Evolutionary conservation across 2,329 filamentous ascomycete species (phyloP).

Genomic region (Colletotrichum tabaci): DNA sequence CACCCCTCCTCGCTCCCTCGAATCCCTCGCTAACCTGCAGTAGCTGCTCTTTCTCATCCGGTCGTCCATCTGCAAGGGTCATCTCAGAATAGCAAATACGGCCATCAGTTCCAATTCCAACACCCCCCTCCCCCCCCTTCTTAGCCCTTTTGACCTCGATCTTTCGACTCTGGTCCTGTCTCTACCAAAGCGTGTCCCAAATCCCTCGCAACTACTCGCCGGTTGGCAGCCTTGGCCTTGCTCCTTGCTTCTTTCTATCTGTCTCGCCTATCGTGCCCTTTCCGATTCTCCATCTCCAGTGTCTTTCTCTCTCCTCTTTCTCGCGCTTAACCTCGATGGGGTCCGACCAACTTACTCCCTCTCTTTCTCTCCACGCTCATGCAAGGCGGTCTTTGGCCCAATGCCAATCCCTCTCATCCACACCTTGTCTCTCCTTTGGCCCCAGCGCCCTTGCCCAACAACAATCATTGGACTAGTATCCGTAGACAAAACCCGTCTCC

Average conservation of each 20-base stretch:
- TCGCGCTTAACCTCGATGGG: too few relatives aligned
- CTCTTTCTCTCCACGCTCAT: slow-evolving; percentile 22
- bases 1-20: slow-evolving; percentile 12
- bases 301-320: slow-evolving; percentile 11
- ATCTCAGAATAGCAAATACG: slow-evolving; percentile 11
- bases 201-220: not conserved
- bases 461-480: slow-evolving; percentile 4
- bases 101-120: slow-evolving; percentile 7
- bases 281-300: slow-evolving; percentile 19
- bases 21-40: slow-evolving; percentile 27
- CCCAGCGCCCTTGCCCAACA: slow-evolving; percentile 23
- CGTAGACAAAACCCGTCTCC: slow-evolving; percentile 23
- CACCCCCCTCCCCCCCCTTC: slow-evolving; percentile 6
- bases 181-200: not conserved
- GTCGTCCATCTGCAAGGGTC: slow-evolving; percentile 36
- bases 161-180: not conserved
- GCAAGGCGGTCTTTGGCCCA: slow-evolving; percentile 25
- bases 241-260: slow-evolving; percentile 35
- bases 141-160: slow-evolving; percentile 3
- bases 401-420: slow-evolving; percentile 7
- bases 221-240: slow-evolving; percentile 10
- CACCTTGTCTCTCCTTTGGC: slow-evolving; percentile 34
- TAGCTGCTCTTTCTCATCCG: slow-evolving; percentile 22
- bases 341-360: too few relatives aligned
- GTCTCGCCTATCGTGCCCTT: slow-evolving; percentile 11